A percentile compares a stretch with the other conserved stretches of the same genome.
phyloP scores from a whole-genome alignment of 352 stramenopile species.

The Phytophthora brassicae region DNA sequence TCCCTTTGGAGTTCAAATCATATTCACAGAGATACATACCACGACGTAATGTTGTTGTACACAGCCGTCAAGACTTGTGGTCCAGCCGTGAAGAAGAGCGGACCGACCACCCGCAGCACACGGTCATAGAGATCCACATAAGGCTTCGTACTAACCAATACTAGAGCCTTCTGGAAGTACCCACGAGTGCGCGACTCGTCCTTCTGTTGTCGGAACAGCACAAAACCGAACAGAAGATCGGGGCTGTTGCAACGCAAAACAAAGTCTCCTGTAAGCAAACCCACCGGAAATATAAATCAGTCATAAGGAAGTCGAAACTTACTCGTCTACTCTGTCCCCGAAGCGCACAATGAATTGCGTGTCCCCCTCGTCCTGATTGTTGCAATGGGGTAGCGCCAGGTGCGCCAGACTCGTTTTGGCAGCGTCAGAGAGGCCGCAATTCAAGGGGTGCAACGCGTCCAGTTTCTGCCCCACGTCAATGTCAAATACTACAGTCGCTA shows the following conservation, averaged over 20 bases:
- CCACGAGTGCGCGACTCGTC: constrained; percentile 65
- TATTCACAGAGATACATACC: constrained; percentile 41
- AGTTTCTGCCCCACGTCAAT: constrained; percentile 77
- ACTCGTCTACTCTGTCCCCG: constrained; percentile 40
- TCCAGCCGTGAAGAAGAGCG: constrained; percentile 79
- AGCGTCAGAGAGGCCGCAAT: constrained; percentile 45
- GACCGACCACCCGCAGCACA: constrained; percentile 64
- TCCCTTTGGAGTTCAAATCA: not conserved
- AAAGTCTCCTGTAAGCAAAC: constrained; percentile 19
- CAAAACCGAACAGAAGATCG: constrained; percentile 77
- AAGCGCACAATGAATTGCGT: constrained; percentile 86
- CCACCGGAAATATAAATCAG: not conserved
- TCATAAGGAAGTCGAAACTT: constrained; percentile 4
- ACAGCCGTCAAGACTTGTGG: constrained; percentile 66
- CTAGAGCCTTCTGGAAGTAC: constrained; percentile 86
- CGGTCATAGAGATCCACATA: constrained; percentile 83
- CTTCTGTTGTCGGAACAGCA: constrained; percentile 84
- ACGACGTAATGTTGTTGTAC: constrained; percentile 70
- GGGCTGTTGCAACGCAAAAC: constrained; percentile 16
- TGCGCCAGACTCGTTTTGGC: constrained; percentile 73
- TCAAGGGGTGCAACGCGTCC: constrained; percentile 57
- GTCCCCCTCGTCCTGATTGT: constrained; percentile 86
- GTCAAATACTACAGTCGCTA: constrained; percentile 83
- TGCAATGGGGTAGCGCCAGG: constrained; percentile 83
- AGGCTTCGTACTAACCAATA: constrained; percentile 69